phyloP scores from a whole-genome alignment of 2,329 filamentous ascomycete genomes.

The Thelonectria rubi region DNA sequence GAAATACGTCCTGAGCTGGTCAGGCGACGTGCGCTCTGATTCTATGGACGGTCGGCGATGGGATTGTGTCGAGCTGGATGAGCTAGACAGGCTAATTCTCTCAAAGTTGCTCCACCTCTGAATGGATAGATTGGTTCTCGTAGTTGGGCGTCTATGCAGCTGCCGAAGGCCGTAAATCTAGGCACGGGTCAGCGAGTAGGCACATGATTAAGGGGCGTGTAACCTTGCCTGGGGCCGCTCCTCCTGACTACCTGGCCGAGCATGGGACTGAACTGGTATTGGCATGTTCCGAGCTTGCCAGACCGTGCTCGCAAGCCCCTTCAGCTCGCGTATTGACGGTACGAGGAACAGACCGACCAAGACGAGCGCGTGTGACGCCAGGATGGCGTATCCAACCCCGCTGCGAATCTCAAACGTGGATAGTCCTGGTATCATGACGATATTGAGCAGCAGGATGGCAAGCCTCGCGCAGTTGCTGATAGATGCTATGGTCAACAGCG shows the following conservation, averaged over 20 bases:
- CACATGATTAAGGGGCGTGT: constrained; percentile 41
- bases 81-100: constrained; percentile 13
- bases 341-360: constrained; percentile 33
- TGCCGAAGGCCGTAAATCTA: constrained; percentile 42
- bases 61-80: constrained; percentile 1
- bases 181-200: constrained; percentile 64
- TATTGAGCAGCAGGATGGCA: constrained; percentile 35
- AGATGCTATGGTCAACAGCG: constrained; percentile 9
- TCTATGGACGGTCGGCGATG: constrained; percentile 14
- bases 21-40: constrained; percentile 19
- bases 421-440: constrained; percentile 67
- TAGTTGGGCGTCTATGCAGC: constrained; percentile 40
- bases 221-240: constrained; percentile 32
- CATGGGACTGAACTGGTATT: background rate
- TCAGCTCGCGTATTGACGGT: constrained; percentile 27
- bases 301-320: background rate
- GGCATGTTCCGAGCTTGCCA: background rate
- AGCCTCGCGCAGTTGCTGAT: constrained; percentile 21
- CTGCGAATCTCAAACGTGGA: constrained; percentile 68
- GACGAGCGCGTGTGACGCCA: constrained; percentile 71
- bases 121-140: constrained; percentile 29
- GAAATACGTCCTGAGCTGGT: constrained; percentile 34
- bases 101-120: constrained; percentile 8
- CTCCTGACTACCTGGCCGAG: background rate
- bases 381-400: constrained; percentile 75